Conservation (phyloP, 345 rosid genomes). For the Sonneratia caseolaris region DNA sequence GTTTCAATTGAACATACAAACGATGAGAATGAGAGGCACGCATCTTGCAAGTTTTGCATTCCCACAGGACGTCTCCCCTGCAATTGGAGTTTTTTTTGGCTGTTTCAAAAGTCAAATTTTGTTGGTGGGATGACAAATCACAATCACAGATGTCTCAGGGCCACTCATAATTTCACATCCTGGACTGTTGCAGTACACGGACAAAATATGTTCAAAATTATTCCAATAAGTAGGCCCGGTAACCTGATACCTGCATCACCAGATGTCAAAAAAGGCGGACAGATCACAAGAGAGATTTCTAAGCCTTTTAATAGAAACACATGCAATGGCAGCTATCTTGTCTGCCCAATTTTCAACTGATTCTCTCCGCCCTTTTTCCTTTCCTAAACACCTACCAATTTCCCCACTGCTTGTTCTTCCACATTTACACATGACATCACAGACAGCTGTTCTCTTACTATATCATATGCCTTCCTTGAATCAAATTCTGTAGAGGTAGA, state of each 20-base stretch:
- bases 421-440: too few relatives aligned
- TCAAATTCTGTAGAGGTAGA: not conserved
- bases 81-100: too few relatives aligned
- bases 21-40: too few relatives aligned
- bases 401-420: not conserved
- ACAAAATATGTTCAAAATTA: too few relatives aligned
- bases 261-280: conserved; percentile 5
- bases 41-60: too few relatives aligned
- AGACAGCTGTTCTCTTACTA: not conserved
- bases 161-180: not conserved
- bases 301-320: not conserved
- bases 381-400: too few relatives aligned
- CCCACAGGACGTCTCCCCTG: too few relatives aligned
- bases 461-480: not conserved
- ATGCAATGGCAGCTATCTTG: not conserved
- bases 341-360: not conserved
- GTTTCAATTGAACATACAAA: too few relatives aligned
- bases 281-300: not conserved
- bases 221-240: too few relatives aligned
- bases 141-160: not conserved
- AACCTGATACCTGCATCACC: not conserved
- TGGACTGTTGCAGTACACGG: not conserved
- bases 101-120: too few relatives aligned
- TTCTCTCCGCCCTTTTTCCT: too few relatives aligned
- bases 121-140: not conserved